Evolutionary conservation across 306 rosid species (phyloP).

Genomic region (Medicago ruthenica): DNA sequence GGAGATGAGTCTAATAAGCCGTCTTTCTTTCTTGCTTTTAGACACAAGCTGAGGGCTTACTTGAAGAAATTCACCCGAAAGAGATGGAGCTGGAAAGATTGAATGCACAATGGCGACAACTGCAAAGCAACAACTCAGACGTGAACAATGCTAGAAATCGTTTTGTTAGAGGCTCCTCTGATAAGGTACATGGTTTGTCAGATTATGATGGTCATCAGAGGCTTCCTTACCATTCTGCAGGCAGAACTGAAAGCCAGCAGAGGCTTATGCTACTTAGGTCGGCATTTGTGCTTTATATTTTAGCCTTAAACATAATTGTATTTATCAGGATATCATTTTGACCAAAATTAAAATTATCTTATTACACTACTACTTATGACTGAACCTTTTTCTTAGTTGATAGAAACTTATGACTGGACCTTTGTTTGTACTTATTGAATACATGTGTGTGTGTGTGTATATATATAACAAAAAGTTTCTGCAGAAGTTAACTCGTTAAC

Average conservation of each 20-base stretch:
- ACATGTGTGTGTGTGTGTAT: background rate
- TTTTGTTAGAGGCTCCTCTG: conserved; percentile 59
- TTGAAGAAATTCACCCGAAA: conserved; percentile 72
- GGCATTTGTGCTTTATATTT: conserved; percentile 85
- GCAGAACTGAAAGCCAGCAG: conserved; percentile 79
- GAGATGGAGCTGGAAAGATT: conserved; percentile 86
- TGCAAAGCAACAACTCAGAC: conserved; percentile 55
- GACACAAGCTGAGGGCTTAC: conserved; percentile 94
- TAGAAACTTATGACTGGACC: background rate
- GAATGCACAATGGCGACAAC: conserved; percentile 65
- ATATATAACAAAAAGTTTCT: conserved; percentile 29
- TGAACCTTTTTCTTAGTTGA: background rate
- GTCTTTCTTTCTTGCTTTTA: conserved; percentile 40
- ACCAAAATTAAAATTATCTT: conserved; percentile 34
- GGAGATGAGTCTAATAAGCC: conserved; percentile 9
- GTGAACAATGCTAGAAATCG: conserved; percentile 66
- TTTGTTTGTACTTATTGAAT: conserved; percentile 33
- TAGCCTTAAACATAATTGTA: conserved; percentile 77
- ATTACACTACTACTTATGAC: conserved; percentile 15
- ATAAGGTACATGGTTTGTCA: conserved; percentile 57
- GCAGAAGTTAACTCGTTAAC: conserved; percentile 11
- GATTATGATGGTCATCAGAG: conserved; percentile 68
- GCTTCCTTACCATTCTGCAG: conserved; percentile 65
- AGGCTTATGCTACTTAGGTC: conserved; percentile 86
- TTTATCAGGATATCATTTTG: conserved; percentile 82